Base-by-base conservation (phyloP, 2,329 filamentous ascomycete genomes). In the Alternaria consortialis region DNA sequence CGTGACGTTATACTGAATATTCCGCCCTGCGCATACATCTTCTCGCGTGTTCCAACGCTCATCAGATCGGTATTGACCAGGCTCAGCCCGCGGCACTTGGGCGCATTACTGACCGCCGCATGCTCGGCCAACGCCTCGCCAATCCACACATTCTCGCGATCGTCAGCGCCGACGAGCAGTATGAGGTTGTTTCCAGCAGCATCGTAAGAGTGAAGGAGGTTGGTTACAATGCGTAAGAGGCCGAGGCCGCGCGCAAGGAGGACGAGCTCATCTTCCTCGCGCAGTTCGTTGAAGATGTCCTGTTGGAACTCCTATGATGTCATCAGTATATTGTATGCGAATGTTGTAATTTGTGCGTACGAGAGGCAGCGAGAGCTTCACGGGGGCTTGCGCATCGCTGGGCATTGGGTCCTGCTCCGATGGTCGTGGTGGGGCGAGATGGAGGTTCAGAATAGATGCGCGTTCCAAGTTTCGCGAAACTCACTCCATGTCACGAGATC, bases 1-100 rank as follows among this genome's bases (percentile, higher is more conserved):
- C 94, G 90, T 60, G 94, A 97, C 15, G 95, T 99, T 75, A 99
- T 91, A 80, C 93, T 97, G 81, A 97, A 94, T 68, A 98, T 91
- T 50, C 95, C 95, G 12, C 95, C 95, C 60, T 88, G 86, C 2
- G 88, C 84, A 79, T 99, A 99, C 85, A 97, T 91, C 82, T 94
- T 97, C 83, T 97, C 93, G 72, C 95, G 87, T 51, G 90, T 89
- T 3, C 88, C 88, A 17, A 98, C 94, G 69, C 88, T 97, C 77
- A 94, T 95, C 77, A 90, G 88, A 77, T 99, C 95, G 7, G 95
- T 98, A 79, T 98, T 98, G 77, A 99, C 93, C 27, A 97, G 86
- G 42, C 90, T 94, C 67, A 99, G 83, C 1, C 95, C 95, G 64
- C 94, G 88, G 51, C 93, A 93, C 72, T 91, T 90, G 15, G 91